Evolutionary conservation across 345 rosid genomes (phyloP).

Genomic region (Ceriops tagal): DNA sequence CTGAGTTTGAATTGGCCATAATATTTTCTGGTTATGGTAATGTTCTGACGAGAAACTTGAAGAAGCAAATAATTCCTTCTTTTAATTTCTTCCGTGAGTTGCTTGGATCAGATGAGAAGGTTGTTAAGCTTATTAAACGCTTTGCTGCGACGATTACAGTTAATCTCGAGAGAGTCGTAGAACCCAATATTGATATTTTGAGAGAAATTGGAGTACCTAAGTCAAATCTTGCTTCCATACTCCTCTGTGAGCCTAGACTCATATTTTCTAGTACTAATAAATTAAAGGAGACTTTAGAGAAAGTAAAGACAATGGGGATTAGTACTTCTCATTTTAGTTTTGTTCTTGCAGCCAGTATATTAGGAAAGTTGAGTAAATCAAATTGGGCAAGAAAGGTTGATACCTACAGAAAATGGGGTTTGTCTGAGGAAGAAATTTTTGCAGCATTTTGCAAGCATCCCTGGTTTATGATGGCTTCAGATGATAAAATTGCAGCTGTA

Average conservation of each 20-base stretch:
- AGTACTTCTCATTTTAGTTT: slow-evolving; percentile 14
- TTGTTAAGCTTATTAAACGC: slow-evolving; percentile 1
- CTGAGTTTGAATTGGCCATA: slow-evolving; percentile 8
- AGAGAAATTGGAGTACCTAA: slow-evolving; percentile 27
- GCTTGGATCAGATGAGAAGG: slow-evolving; percentile 10
- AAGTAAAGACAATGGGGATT: slow-evolving; percentile 21
- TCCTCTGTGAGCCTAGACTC: neutral
- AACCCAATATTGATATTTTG: slow-evolving; percentile 14
- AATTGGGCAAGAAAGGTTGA: slow-evolving; percentile 21
- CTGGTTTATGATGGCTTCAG: slow-evolving; percentile 18
- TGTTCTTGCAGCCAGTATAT: slow-evolving; percentile 7
- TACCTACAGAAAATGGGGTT: slow-evolving; percentile 29
- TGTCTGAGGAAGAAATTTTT: slow-evolving; percentile 21
- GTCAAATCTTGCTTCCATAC: neutral
- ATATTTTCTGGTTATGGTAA: neutral
- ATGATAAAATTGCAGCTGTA: slow-evolving; percentile 17
- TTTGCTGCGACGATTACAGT: neutral
- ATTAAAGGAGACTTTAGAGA: slow-evolving; percentile 15
- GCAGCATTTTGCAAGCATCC: slow-evolving; percentile 24
- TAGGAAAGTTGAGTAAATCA: neutral
- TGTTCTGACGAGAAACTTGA: slow-evolving; percentile 21
- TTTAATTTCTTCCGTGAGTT: slow-evolving; percentile 19
- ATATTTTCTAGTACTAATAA: neutral
- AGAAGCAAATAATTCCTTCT: slow-evolving; percentile 25
- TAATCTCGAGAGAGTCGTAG: neutral